Evolutionary conservation across 371 early-diverging fungal species (phyloP), one percentile per base, ranked within the genome.

Genomic region (Mortierella sp.): DNA sequence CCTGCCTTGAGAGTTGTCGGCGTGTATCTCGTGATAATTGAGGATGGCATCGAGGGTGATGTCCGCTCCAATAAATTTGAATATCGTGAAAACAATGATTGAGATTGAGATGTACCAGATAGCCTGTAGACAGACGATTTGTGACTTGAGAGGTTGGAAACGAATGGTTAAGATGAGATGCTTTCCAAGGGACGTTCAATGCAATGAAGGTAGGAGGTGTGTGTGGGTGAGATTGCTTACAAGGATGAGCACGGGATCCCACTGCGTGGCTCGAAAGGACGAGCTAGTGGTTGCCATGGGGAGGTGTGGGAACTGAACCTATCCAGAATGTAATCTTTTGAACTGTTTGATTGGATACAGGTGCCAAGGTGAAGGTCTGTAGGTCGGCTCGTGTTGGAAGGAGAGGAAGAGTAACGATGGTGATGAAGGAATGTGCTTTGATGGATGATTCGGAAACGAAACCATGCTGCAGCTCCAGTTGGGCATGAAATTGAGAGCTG

Each of bases 1-100:
- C 94, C 94, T 93, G 8, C 96, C 95, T 55, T 92, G 86, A 0
- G 91, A 90, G 15, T 91, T 93, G 64, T 93, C 94, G 6, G 86
- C 86, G 47, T 92, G 86, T 28, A 94, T 86, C 67, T 90, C 91
- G 43, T 72, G 75, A 72, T 88, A 90, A 71, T 84, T 83, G 47
- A 96, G 87, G 32, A 95, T 83, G 40, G 91, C 88, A 75, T 93
- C 90, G 58, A 95, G 86, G 1, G 93, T 90, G 24, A 92, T 74
- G 55, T 88, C 90, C 4, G 85, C 73, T 10, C 94, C 95, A 28
- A 89, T 90, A 28, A 94, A 79, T 19, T 85, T 77, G 61, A 91
- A 88, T 21, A 91, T 84, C 32, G 87, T 70, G 33, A 87, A 80
- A 9, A 92, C 84, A 16, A 91, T 69, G 64, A 89, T 62, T 47